Conservation (phyloP, 208 protist genomes). For the Crithidia expoeki region DNA sequence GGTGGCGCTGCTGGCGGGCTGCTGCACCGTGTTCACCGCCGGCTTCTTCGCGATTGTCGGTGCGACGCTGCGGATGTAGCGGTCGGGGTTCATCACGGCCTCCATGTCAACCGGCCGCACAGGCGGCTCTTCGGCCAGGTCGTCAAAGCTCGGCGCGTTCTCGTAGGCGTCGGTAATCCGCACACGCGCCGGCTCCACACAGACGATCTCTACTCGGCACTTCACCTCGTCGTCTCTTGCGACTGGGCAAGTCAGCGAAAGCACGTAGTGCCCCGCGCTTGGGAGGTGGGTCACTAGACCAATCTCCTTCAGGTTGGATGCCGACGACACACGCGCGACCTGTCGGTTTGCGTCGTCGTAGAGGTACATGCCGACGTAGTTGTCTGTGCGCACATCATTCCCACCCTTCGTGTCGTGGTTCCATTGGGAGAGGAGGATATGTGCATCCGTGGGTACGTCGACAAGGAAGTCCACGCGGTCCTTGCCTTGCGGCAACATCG, state of each 20-base stretch:
- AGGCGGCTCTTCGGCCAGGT: conserved; percentile 15
- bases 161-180: conserved; percentile 69
- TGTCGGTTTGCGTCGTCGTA: conserved; percentile 57
- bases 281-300: conserved; percentile 58
- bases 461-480: conserved; percentile 77
- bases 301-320: conserved; percentile 70
- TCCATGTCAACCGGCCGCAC: conserved; percentile 12
- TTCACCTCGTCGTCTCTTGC: conserved; percentile 42
- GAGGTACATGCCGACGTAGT: conserved; percentile 79
- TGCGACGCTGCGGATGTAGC: conserved; percentile 9
- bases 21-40: conserved; percentile 10
- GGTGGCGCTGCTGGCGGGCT: background rate
- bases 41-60: background rate
- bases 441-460: conserved; percentile 61
- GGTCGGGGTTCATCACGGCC: conserved; percentile 17
- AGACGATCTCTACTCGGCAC: conserved; percentile 70
- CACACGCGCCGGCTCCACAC: conserved; percentile 62
- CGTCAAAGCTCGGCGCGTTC: conserved; percentile 37
- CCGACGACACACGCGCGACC: conserved; percentile 51
- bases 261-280: conserved; percentile 55
- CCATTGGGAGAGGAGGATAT: conserved; percentile 73
- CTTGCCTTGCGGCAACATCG: conserved; percentile 44
- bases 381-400: conserved; percentile 58
- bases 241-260: conserved; percentile 64
- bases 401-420: conserved; percentile 37